phyloP scores from a whole-genome alignment of 108 stramenopile species.

The Parietichytrium sp. region DNA sequence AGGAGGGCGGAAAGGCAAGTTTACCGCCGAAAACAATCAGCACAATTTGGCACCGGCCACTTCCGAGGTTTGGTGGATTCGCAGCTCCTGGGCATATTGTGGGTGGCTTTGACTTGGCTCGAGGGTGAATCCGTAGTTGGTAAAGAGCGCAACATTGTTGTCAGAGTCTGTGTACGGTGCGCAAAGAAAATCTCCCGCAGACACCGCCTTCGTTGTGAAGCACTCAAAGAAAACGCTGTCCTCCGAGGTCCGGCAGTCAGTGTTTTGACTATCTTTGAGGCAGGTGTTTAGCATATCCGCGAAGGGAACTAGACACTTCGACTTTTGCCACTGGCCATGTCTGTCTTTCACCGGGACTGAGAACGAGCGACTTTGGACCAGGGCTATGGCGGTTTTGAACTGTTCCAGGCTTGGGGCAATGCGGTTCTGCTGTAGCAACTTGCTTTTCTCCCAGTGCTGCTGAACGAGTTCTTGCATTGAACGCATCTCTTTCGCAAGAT shows the following conservation, averaged over 20 bases:
- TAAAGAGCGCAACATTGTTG: too few relatives aligned
- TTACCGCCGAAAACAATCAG: too few relatives aligned
- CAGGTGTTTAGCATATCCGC: conserved; percentile 17
- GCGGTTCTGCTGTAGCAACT: not conserved
- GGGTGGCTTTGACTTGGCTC: too few relatives aligned
- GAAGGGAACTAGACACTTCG: conserved; percentile 1
- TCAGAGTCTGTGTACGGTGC: not conserved
- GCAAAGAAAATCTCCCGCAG: not conserved
- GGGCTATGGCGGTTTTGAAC: not conserved
- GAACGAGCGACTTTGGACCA: not conserved
- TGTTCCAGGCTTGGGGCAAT: not conserved
- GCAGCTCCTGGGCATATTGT: too few relatives aligned
- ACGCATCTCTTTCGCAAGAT: not conserved
- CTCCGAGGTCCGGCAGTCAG: not conserved
- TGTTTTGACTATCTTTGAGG: not conserved
- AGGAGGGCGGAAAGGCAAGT: too few relatives aligned
- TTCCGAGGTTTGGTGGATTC: too few relatives aligned
- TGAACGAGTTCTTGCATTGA: not conserved
- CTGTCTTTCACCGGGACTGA: not conserved
- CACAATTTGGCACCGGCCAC: too few relatives aligned
- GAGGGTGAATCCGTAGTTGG: too few relatives aligned
- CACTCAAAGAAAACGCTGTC: not conserved
- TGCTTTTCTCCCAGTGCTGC: not conserved
- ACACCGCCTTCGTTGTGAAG: not conserved
- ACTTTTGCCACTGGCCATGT: not conserved